A percentile compares a stretch with the other conserved stretches of the same genome.
phyloP scores from a whole-genome alignment of 2,329 filamentous ascomycete species.

The Sphaerostilbella broomeana region DNA sequence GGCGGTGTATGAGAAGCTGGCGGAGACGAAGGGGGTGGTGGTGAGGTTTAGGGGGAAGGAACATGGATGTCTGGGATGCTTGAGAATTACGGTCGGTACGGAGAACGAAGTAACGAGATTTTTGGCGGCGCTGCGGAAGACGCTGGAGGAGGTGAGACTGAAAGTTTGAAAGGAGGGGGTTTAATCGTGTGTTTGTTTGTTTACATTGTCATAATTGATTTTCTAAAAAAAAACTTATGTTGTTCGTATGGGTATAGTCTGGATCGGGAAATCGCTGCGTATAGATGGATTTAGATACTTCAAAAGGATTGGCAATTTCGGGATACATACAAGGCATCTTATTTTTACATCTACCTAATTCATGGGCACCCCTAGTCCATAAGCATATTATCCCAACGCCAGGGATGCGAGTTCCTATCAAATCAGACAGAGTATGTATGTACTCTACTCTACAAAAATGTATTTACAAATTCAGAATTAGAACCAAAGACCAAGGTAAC shows the following conservation, averaged over 20 bases:
- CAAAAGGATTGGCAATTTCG: too few species aligned
- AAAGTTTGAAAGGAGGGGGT: too few species aligned
- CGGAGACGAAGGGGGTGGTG: conserved; percentile 81
- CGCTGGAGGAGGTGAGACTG: conserved; percentile 42
- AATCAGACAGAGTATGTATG: background rate
- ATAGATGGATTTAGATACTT: too few species aligned
- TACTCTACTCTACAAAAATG: background rate
- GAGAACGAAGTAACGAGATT: conserved; percentile 78
- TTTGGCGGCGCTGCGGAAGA: conserved; percentile 56
- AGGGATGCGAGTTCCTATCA: background rate
- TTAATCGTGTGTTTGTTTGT: too few species aligned
- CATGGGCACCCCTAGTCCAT: too few species aligned
- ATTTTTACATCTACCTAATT: too few species aligned
- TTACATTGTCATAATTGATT: too few species aligned
- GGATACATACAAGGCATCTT: too few species aligned
- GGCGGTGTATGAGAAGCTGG: conserved; percentile 75
- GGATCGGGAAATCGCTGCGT: too few species aligned
- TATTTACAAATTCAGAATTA: conserved; percentile 7
- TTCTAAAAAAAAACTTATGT: too few species aligned
- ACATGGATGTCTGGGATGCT: conserved; percentile 77
- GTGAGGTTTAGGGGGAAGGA: conserved; percentile 93
- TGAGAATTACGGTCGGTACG: conserved; percentile 89
- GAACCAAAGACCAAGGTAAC: too few species aligned
- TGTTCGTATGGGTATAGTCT: too few species aligned
- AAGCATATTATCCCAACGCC: background rate